phyloP scores from a whole-genome alignment of 108 stramenopile species.

The Stephanodiscus minutulus region DNA sequence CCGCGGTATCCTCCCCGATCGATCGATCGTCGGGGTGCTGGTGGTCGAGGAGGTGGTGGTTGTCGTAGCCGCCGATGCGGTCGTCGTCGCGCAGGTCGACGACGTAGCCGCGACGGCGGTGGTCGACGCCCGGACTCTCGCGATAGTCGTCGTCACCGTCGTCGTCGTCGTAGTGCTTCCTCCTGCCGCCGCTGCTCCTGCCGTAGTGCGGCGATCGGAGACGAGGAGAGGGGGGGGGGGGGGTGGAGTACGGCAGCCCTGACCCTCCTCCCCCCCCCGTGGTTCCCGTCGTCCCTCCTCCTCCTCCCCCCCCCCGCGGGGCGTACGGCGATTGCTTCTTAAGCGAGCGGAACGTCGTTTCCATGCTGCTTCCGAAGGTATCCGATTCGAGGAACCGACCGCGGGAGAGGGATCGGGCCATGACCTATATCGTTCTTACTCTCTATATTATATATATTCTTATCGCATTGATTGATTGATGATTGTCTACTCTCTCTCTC shows the following conservation, averaged over 20 bases:
- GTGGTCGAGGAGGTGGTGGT: no score
- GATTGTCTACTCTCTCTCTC: no score
- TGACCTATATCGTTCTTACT: not conserved
- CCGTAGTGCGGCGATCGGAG: no score
- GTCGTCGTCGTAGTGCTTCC: not conserved
- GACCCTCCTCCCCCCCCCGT: no score
- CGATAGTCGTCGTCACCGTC: not conserved
- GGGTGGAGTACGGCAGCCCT: not conserved
- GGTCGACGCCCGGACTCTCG: not conserved
- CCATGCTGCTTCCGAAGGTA: not conserved
- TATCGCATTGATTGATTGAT: no score
- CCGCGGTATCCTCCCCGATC: constrained; percentile 5
- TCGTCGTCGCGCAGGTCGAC: no score
- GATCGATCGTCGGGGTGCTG: constrained; percentile 10
- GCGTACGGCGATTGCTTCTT: not conserved
- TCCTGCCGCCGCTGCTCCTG: no score
- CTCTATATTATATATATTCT: no score
- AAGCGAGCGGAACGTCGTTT: not conserved
- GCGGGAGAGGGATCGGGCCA: constrained; percentile 5
- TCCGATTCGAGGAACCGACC: constrained; percentile 3
- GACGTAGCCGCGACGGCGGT: no score
- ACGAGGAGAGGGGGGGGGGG: not conserved
- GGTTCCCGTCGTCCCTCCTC: no score
- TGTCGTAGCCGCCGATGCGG: no score
- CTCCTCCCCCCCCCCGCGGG: not conserved